Percentiles rank a stretch among this genome's conserved stretches.
These are phyloP conservation scores for Candida easanensis DNA, from an alignment of 805 yeast genomes.

Conservation along the genomic window DNA sequence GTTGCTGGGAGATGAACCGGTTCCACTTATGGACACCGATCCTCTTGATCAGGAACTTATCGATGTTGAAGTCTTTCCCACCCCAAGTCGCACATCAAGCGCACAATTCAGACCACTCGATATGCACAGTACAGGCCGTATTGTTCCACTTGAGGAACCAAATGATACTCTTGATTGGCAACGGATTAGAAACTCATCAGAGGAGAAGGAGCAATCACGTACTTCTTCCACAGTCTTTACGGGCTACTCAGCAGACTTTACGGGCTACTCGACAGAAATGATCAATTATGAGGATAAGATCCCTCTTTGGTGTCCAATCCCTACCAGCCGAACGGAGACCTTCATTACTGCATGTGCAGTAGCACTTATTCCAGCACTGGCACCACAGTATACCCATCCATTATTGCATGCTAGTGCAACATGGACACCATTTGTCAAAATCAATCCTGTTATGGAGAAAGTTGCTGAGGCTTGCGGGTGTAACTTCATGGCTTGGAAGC, in stretches of 20 bases:
- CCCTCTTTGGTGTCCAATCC: conserved; percentile 8
- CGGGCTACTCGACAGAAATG: background rate
- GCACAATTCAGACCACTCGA: conserved; percentile 2
- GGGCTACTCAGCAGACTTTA: background rate
- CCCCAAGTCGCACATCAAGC: background rate
- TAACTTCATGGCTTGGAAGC: conserved; percentile 33
- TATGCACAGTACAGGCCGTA: conserved; percentile 3
- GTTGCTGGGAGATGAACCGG: no score
- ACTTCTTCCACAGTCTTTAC: no score
- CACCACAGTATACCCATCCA: conserved; percentile 41
- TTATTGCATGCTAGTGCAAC: conserved; percentile 38
- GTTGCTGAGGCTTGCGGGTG: conserved; percentile 42
- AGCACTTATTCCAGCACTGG: conserved; percentile 39
- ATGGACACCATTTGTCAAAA: conserved; percentile 34
- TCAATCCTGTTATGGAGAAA: conserved; percentile 31
- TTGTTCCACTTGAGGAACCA: background rate
- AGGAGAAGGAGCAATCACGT: no score
- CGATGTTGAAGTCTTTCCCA: background rate
- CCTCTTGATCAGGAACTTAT: background rate
- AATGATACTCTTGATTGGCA: background rate
- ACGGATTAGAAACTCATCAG: background rate
- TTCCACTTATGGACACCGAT: no score
- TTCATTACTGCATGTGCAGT: conserved; percentile 32
- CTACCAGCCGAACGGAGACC: conserved; percentile 4
- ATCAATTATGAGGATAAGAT: background rate